Evolutionary conservation across 2,329 filamentous ascomycete genomes (phyloP).

Genomic region (Plectosphaerella cucumerina): DNA sequence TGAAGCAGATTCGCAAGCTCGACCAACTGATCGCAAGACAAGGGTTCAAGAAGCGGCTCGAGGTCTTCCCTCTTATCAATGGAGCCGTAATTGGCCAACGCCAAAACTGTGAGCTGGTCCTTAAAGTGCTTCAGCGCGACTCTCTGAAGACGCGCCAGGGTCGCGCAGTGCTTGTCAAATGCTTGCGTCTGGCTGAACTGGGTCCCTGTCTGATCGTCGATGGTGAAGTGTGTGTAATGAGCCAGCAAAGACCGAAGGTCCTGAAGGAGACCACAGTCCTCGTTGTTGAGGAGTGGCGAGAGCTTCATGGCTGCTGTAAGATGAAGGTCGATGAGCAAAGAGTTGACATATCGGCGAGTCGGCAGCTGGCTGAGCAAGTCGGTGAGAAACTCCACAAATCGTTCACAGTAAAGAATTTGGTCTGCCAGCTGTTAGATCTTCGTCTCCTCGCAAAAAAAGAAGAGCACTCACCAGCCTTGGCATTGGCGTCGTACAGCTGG

Average conservation of each 20-base stretch:
- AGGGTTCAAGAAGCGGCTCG: constrained; percentile 64
- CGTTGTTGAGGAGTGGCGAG: constrained; percentile 72
- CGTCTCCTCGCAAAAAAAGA: not conserved
- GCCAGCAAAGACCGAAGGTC: constrained; percentile 77
- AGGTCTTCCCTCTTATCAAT: constrained; percentile 80
- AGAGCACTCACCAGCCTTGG: constrained; percentile 37
- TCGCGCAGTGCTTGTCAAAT: constrained; percentile 74
- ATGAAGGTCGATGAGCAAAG: constrained; percentile 81
- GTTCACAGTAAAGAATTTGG: constrained; percentile 78
- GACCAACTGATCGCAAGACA: constrained; percentile 71
- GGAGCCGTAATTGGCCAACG: constrained; percentile 86
- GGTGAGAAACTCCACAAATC: constrained; percentile 86
- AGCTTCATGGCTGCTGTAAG: constrained; percentile 71
- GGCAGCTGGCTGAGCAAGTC: constrained; percentile 92
- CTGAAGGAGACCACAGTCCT: constrained; percentile 71
- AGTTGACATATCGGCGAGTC: constrained; percentile 89
- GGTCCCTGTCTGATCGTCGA: constrained; percentile 84
- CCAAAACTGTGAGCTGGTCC: constrained; percentile 84
- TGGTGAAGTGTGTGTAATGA: constrained; percentile 84
- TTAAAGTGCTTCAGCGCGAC: constrained; percentile 78
- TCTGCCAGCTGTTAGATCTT: constrained; percentile 40
- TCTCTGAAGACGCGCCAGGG: constrained; percentile 75
- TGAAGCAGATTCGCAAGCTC: constrained; percentile 67
- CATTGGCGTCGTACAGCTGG: constrained; percentile 58
- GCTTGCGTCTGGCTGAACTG: constrained; percentile 69